Evolutionary conservation across 805 yeast species (phyloP), one percentile per base, ranked within the genome.

Genomic region (Myxozyma lipomycoides): DNA sequence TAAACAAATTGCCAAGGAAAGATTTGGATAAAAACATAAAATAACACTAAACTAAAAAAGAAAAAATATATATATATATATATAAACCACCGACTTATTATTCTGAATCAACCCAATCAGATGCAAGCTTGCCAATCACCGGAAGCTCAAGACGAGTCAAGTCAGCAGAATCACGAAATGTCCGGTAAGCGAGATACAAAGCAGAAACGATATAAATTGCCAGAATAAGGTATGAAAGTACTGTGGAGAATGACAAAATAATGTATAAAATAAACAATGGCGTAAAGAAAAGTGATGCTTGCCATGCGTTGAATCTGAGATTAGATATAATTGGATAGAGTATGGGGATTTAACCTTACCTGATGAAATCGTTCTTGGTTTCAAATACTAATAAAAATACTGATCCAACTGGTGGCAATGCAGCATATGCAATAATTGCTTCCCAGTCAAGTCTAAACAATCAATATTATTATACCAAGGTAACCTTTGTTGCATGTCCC

Each of bases 101-200:
- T 35, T 55, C 59, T 18, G 59, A 53, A 24, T 55, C 59, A 19
- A 55, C 59, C 59, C 59, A 55, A 18, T 55, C 59, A 1, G 59
- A 49, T 0, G 59, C 59, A 36, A 55, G 46, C 15, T 49, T 45
- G 15, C 59, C 59, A 24, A 55, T 52, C 35, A 55, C 51, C 17
- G 59, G 59, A 36, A 55, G 46, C 38, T 55, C 59, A 10, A 55
- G 56, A 32, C 59, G 26, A 28, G 34, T 52, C 26, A 55, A 51
- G 37, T 42, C 48, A 3, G 55, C 39, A 21, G 59, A 50, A 35
- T 52, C 58, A 19, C 42, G 22, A 48, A 43, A 55, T 2, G 58
- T 51, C 9, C 58, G 43, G 46, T 49, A 55, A 2, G 59, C 43
- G 19, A 55, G 46, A 44, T 45, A 55, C 9, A 51, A 28, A 6